Base-by-base conservation (phyloP, 73 alveolate genomes). In the Paramecium sonneborni region DNA sequence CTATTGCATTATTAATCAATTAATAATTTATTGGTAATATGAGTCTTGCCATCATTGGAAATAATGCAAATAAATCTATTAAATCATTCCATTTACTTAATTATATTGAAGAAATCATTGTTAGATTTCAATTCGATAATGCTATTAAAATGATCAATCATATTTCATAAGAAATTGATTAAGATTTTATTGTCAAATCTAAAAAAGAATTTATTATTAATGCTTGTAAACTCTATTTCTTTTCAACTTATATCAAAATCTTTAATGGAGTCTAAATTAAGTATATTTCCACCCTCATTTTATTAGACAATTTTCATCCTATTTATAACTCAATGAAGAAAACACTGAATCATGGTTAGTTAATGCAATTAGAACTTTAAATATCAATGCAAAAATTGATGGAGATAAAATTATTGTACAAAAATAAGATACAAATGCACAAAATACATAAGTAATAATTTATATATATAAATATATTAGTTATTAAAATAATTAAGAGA, bases 261-360 rank as follows among this genome's bases (percentile, higher is more conserved):
- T 79, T 79, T 6, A 79, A 32, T 43, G 55, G 67, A 11, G 68
- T 74, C 1, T 24, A 74, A 74, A 74, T 74, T 23, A 74, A 39
- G 87, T 74, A 74, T 14, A 6, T 3, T 28, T 1, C 1, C 2
- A 5, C 1, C 6, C 4, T 43, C 39, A 38, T 43, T 30, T 18
- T 4, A 24, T 18, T 37, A 79, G 72, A 12, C 23, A 79, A 79
- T 79, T 79, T 62, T 39, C 44, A 11, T n/a, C 44, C 0, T 79
- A 79, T 43, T 23, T 79, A 24, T 23, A 79, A 43, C 30, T 39
- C 39, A 46, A 79, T 79, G 90, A 39, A 44, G 69, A 79, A 24
- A 24, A 79, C 18, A 46, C 90, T 20, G 90, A 79, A 79, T 38
- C 41, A 18, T 79, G 90, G 90, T 30, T 79, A 21, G 72, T 39